These are phyloP conservation scores for Venturia carpophila DNA, from an alignment of 2,329 filamentous ascomycete genomes.

Conservation along the genomic window DNA sequence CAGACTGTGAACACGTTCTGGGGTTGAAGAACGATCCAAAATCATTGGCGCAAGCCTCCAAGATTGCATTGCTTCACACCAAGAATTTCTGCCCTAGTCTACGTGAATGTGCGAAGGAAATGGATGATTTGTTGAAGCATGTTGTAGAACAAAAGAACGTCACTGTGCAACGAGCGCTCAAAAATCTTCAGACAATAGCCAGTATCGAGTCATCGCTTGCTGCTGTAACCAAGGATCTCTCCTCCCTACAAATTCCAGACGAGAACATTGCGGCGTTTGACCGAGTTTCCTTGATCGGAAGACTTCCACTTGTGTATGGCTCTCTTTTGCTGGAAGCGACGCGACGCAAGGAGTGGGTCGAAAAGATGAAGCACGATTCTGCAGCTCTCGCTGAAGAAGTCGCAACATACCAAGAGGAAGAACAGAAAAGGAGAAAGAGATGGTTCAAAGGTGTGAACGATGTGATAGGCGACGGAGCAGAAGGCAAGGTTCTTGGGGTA, in stretches of 20 bases:
- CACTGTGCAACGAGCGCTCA: conserved; percentile 56
- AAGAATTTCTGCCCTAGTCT: conserved; percentile 56
- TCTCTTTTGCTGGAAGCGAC: conserved; percentile 82
- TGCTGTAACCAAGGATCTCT: conserved; percentile 63
- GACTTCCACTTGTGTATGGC: conserved; percentile 82
- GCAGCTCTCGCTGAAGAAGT: conserved; percentile 86
- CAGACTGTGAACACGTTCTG: conserved; percentile 73
- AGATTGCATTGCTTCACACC: conserved; percentile 57
- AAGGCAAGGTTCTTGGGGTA: conserved; percentile 64
- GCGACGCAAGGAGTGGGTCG: conserved; percentile 78
- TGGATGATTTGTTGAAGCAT: conserved; percentile 46
- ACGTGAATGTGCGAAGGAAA: conserved; percentile 48
- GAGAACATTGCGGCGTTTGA: conserved; percentile 77
- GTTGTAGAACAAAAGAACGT: conserved; percentile 57
- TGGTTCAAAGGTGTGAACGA: conserved; percentile 83
- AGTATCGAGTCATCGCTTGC: conserved; percentile 69
- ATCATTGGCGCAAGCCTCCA: conserved; percentile 52
- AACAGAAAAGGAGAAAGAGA: conserved; percentile 76
- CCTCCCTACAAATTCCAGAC: conserved; percentile 60
- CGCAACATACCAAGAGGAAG: conserved; percentile 85
- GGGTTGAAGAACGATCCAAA: conserved; percentile 61
- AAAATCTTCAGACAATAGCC: conserved; percentile 76
- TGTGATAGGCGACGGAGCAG: conserved; percentile 51
- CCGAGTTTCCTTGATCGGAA: conserved; percentile 67
- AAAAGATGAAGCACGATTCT: conserved; percentile 83